Evolutionary conservation across 1,284 basidiomycete genomes (phyloP).

Genomic region (Fistulinella cinereoalba): DNA sequence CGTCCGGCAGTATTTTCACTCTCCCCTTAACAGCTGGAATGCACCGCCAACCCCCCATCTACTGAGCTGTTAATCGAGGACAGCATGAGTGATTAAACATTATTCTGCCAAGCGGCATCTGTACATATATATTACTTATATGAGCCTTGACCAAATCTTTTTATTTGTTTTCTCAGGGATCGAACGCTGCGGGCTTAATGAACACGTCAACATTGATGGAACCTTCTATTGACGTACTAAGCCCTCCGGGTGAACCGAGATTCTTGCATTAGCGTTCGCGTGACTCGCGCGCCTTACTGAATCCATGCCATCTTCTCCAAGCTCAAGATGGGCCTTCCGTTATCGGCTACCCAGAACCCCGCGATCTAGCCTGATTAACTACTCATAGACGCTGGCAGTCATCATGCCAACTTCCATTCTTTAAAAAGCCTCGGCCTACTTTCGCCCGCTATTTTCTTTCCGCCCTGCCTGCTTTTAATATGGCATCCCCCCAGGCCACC

Average conservation of each 20-base stretch:
- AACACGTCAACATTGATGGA: conserved; percentile 36
- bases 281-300: conserved; percentile 26
- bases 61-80: conserved; percentile 12
- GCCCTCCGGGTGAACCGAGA: conserved; percentile 25
- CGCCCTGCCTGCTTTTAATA: conserved; percentile 38
- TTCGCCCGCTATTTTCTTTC: conserved; percentile 35
- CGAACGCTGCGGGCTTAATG: conserved; percentile 25
- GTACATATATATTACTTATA: conserved; percentile 34
- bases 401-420: conserved; percentile 38
- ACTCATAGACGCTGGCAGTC: conserved; percentile 37
- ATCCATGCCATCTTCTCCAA: conserved; percentile 21
- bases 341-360: conserved; percentile 37
- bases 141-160: conserved; percentile 27
- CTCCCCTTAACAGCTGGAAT: conserved; percentile 34
- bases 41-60: conserved; percentile 25
- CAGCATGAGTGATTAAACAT: conserved; percentile 10
- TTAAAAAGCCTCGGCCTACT: conserved; percentile 42
- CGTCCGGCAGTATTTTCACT: conserved; percentile 16
- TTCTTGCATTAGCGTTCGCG: conserved; percentile 22
- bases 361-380: conserved; percentile 43
- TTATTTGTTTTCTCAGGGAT: conserved; percentile 21
- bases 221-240: conserved; percentile 35
- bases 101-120: conserved; percentile 23
- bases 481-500: conserved; percentile 54
- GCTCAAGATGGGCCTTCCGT: conserved; percentile 26